Percentiles rank a stretch among this genome's conserved stretches.
Conservation (phyloP, 768 basidiomycete genomes). For the Arthromyces matolae region DNA sequence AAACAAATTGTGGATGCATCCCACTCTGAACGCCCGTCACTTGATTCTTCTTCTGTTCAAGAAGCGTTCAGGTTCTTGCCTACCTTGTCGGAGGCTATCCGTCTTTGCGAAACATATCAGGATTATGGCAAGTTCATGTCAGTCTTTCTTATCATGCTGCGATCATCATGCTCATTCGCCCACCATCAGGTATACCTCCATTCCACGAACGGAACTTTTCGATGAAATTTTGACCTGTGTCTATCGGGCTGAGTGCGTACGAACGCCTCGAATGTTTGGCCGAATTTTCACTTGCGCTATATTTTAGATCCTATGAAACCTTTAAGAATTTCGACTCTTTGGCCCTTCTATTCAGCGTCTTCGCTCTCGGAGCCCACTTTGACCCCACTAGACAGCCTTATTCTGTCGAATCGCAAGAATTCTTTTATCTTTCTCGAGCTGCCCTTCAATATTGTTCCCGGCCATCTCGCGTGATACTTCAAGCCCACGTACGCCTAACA, state of each 20-base stretch:
- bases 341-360: constrained; percentile 60
- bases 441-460: constrained; percentile 47
- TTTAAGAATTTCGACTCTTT: constrained; percentile 48
- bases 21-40: constrained; percentile 29
- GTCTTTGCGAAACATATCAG: constrained; percentile 61
- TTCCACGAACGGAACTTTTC: constrained; percentile 51
- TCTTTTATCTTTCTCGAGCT: constrained; percentile 55
- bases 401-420: constrained; percentile 55
- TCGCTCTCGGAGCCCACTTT: constrained; percentile 64
- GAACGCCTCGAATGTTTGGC: background rate
- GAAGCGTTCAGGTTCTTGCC: constrained; percentile 52
- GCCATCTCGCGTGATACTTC: constrained; percentile 53
- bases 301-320: constrained; percentile 33
- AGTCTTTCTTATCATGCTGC: constrained; percentile 16
- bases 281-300: background rate
- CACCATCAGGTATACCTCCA: constrained; percentile 44
- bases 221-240: constrained; percentile 52
- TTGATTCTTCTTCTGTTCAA: constrained; percentile 33
- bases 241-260: constrained; percentile 46
- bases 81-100: constrained; percentile 53
- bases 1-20: constrained; percentile 35
- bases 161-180: background rate
- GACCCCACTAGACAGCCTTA: constrained; percentile 47
- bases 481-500: constrained; percentile 45
- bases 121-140: constrained; percentile 59